Evolutionary conservation across 352 stramenopile species (phyloP).

Genomic region (Pythium rishiriense): DNA sequence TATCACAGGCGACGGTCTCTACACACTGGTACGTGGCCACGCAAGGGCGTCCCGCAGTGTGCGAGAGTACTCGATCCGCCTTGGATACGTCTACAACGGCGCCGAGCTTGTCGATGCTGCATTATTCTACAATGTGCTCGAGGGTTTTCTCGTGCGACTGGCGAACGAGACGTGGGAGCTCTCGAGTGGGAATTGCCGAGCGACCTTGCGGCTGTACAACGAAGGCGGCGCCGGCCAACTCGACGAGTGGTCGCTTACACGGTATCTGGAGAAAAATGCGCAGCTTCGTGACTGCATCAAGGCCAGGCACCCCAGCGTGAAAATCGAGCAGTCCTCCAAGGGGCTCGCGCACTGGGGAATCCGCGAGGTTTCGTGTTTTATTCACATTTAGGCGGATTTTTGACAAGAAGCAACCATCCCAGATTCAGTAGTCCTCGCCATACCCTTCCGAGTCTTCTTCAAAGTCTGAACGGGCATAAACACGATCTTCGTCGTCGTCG

Average conservation of each 20-base stretch:
- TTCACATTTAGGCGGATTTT: neutral
- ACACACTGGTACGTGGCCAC: constrained; percentile 8
- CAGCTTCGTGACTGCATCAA: neutral
- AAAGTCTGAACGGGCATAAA: neutral
- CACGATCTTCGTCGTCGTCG: neutral
- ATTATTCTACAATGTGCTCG: constrained; percentile 5
- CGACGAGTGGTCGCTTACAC: neutral
- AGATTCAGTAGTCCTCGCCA: no score
- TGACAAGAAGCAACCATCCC: neutral
- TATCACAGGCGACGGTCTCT: constrained; percentile 18
- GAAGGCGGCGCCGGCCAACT: neutral
- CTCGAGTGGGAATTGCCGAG: neutral
- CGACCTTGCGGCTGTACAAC: neutral
- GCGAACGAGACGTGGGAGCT: neutral
- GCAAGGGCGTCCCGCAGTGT: neutral
- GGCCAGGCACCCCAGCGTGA: neutral
- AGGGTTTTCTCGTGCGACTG: constrained; percentile 9
- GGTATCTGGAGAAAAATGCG: neutral
- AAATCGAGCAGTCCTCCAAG: neutral
- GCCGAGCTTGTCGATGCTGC: neutral
- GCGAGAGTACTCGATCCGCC: neutral
- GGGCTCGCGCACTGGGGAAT: neutral
- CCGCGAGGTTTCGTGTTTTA: neutral
- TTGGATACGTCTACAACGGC: neutral
- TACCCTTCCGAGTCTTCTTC: neutral